Evolutionary conservation across 306 rosid genomes (phyloP).

Genomic region (Inga oerstediana): DNA sequence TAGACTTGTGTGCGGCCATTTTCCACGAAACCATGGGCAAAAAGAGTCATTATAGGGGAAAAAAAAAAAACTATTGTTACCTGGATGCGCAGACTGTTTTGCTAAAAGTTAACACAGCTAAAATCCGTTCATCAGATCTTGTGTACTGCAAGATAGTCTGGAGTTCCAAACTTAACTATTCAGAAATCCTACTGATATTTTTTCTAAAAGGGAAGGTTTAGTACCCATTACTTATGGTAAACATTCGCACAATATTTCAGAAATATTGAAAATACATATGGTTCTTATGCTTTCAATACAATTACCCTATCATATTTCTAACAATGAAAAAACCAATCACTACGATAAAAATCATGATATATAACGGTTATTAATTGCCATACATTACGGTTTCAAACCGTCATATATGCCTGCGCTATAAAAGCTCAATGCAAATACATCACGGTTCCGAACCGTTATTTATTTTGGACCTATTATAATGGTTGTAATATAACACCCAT

Average conservation of each 20-base stretch:
- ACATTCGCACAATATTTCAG: not conserved
- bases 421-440: too few species aligned
- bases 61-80: not conserved
- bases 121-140: not conserved
- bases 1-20: not conserved
- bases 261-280: not conserved
- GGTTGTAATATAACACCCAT: too few species aligned
- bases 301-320: not conserved
- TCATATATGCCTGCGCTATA: too few species aligned
- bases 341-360: too few species aligned
- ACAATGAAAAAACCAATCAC: not conserved
- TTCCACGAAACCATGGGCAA: too few species aligned
- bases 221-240: not conserved
- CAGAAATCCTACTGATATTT: not conserved
- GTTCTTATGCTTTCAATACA: not conserved
- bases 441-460: too few species aligned
- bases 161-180: not conserved
- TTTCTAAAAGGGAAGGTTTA: not conserved
- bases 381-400: too few species aligned
- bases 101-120: slow-evolving; percentile 29
- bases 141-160: not conserved
- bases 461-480: too few species aligned
- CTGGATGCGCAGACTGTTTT: slow-evolving; percentile 43
- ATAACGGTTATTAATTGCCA: too few species aligned
- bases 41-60: too few species aligned